Evolutionary conservation across 106 monocot genomes (phyloP).

Genomic region (Iris macrosiphon): DNA sequence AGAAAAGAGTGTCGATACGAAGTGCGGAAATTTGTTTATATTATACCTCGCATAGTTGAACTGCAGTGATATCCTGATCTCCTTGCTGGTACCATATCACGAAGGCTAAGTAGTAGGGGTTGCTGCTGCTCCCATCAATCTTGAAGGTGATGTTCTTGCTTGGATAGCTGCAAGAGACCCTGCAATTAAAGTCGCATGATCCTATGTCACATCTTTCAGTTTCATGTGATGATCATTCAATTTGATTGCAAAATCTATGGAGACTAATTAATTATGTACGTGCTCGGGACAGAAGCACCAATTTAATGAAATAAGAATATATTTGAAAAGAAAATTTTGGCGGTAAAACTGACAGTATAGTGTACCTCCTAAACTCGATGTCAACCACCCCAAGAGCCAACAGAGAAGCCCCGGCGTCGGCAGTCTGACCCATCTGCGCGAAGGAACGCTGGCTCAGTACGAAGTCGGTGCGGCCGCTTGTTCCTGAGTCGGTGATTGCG

Average conservation of each 20-base stretch:
- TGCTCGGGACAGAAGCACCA: too few relatives aligned
- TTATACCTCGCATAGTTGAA: slow-evolving; percentile 65
- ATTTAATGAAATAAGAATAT: too few relatives aligned
- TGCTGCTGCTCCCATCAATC: slow-evolving; percentile 54
- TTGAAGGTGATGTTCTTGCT: slow-evolving; percentile 63
- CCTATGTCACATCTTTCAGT: too few relatives aligned
- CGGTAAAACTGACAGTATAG: too few relatives aligned
- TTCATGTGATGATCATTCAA: too few relatives aligned
- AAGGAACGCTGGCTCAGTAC: slow-evolving; percentile 67
- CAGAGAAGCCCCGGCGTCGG: slow-evolving; percentile 42
- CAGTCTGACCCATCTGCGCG: slow-evolving; percentile 37
- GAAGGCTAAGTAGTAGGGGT: slow-evolving; percentile 54
- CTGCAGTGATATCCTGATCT: slow-evolving; percentile 52
- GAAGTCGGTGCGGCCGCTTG: slow-evolving; percentile 59
- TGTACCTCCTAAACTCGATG: slow-evolving; percentile 55
- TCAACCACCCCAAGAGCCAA: slow-evolving; percentile 35
- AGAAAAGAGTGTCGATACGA: too few relatives aligned
- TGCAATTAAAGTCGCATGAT: too few relatives aligned
- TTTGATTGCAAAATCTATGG: too few relatives aligned
- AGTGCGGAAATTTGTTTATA: too few relatives aligned
- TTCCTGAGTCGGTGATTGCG: slow-evolving; percentile 50
- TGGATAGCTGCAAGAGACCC: slow-evolving; percentile 64
- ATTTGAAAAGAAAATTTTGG: too few relatives aligned
- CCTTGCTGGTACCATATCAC: slow-evolving; percentile 59
- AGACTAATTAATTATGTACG: too few relatives aligned